Evolutionary conservation across 2,329 filamentous ascomycete species (phyloP).

Genomic region (Beauveria bassiana): DNA sequence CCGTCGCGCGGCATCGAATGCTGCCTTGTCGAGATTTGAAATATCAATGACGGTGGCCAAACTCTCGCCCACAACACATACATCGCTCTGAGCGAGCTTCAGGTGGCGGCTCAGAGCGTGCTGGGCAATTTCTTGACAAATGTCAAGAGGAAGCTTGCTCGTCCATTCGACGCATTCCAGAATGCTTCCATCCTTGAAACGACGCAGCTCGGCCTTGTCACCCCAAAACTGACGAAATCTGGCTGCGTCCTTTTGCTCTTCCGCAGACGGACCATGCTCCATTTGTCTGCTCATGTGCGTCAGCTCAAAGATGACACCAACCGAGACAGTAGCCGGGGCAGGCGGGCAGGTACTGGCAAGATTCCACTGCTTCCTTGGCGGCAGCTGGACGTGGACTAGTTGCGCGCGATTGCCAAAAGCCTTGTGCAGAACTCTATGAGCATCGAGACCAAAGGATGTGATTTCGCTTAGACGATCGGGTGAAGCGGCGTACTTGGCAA

Average conservation of each 20-base stretch:
- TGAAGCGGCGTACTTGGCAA: constrained; percentile 21
- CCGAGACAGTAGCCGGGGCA: constrained; percentile 36
- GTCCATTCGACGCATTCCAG: constrained; percentile 86
- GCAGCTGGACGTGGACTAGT: constrained; percentile 52
- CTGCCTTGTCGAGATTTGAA: constrained; percentile 39
- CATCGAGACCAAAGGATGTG: constrained; percentile 43
- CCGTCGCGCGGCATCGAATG: constrained; percentile 62
- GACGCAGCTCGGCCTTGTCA: constrained; percentile 81
- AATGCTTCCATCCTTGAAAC: constrained; percentile 93
- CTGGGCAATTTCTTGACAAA: constrained; percentile 72
- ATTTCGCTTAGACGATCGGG: constrained; percentile 35
- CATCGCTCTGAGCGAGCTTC: constrained; percentile 45
- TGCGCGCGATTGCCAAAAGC: constrained; percentile 70
- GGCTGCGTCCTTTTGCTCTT: constrained; percentile 74
- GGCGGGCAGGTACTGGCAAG: constrained; percentile 17
- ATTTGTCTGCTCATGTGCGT: constrained; percentile 66
- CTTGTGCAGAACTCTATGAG: constrained; percentile 58
- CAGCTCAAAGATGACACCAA: constrained; percentile 67
- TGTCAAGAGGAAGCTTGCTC: constrained; percentile 51
- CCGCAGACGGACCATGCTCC: constrained; percentile 80
- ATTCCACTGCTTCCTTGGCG: constrained; percentile 25
- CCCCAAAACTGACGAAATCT: constrained; percentile 91
- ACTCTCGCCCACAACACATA: constrained; percentile 43
- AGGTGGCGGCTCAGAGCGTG: constrained; percentile 67
- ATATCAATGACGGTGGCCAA: constrained; percentile 42